Base-by-base conservation (phyloP, 495 filamentous ascomycete species). In the Penicillium arizonense region DNA sequence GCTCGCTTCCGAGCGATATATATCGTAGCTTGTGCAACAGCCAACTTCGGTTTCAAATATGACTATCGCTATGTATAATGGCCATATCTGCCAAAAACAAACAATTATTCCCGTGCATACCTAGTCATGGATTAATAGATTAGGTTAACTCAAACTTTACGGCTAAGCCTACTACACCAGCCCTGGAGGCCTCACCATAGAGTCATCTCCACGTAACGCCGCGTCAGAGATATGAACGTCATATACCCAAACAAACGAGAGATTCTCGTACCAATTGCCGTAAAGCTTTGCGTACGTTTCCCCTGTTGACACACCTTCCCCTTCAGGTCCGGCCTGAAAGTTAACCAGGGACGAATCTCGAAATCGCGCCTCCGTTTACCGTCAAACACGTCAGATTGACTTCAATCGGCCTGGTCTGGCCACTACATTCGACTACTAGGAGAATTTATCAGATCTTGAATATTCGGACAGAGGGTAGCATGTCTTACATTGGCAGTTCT, bases 381-480 rank as follows among this genome's bases (percentile, higher is more conserved):
- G 18, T 18, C 18, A 59, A 7, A 30, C 28, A 62, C 64, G 62
- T 67, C 61, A 67, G 55, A 54, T 64, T 67, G 50, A 67, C 55
- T 55, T 49, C 54, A 20, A 39, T 28, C 28, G 18, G 18, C 13
- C 28, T 13, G 48, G 57, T 62, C 58, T 67, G 63, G 45, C 54
- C 59, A 36, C 52, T 5, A 8, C 5, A 38, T 36, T 26, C 23
- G 28, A 16, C 26, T 16, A 12, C 10, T n/a, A 16, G 13, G n/a
- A 14, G 16, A 24, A 39, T 20, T 41, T 10, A 7, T 30, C 28
- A 10, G 7, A 30, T 30, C 28, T 9, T 9, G 9, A 30, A 30
- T 30, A 30, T 10, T 9, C 7, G 2, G 28, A 10, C 28, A 9
- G 7, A 2, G 28, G 6, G 4, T 8, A 30, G 5, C 28, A 10